Base-by-base conservation (phyloP, 2,329 filamentous ascomycete genomes). In the Didymella glomerata region DNA sequence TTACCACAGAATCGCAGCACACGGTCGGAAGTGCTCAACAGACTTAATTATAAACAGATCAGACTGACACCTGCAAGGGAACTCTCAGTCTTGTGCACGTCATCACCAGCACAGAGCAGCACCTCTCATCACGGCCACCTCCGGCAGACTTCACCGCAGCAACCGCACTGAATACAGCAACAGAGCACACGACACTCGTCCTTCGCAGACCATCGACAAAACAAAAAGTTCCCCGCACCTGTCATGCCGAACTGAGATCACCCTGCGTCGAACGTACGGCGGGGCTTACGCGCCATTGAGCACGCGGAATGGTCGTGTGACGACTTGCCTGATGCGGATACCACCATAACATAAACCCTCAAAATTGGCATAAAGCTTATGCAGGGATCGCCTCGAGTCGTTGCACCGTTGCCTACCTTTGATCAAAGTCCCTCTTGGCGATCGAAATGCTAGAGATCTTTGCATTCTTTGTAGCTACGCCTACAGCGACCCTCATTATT, bases 231-330 rank as follows among this genome's bases (percentile, higher is more conserved):
- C 3, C 30, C 28, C 22, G 50, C 30, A 11, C 22, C 40, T 16
- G 24, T n/a, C 18, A 22, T n/a, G 20, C 28, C 22, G 28, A 2
- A 24, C 24, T 13, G 11, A 36, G 25, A 42, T 50, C 46, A 51
- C 46, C 34, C 25, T 51, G 47, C 56, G 8, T 34, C n/a, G 18
- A n/a, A n/a, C 50, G 48, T 47, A 47, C 46, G 50, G 40, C 18
- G 40, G 30, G 30, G 56, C 56, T 59, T 59, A 59, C 46, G 40
- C 34, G 24, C 36, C 3, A n/a, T 8, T 6, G 48, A 38, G 27
- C 56, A 54, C 56, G 56, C 32, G 56, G 54, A 50, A 11, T 14
- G 50, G 50, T 50, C 56, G 56, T 54, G 56, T 54, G 56, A 54
- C 27, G 22, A 24, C 18, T 16, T 59, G 27, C 46, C 50, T 24